These are phyloP conservation scores for Aspergillus oerlinghausenensis DNA, from an alignment of 2,329 filamentous ascomycete species.

Conservation along the genomic window DNA sequence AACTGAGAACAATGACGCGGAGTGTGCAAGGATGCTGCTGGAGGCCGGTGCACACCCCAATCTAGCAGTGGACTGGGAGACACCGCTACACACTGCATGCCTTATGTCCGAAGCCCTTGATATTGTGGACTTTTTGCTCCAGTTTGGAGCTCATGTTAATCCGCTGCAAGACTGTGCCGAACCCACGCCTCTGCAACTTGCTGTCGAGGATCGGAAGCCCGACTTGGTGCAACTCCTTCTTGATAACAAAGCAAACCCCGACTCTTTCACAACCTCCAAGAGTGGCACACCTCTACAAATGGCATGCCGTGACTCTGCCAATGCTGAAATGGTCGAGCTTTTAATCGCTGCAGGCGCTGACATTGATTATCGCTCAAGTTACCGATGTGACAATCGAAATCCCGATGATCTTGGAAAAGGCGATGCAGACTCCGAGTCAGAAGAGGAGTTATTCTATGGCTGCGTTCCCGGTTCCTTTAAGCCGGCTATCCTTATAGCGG, in stretches of 20 bases:
- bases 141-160: constrained; percentile 14
- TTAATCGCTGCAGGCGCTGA: constrained; percentile 12
- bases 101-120: constrained; percentile 1
- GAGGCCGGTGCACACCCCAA: constrained; percentile 3
- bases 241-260: constrained; percentile 7
- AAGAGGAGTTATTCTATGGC: neutral
- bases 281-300: constrained; percentile 4
- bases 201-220: neutral
- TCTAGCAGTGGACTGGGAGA: constrained; percentile 1
- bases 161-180: constrained; percentile 3
- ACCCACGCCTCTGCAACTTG: constrained; percentile 13
- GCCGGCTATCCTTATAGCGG: constrained; percentile 18
- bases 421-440: neutral
- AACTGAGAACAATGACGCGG: constrained; percentile 2
- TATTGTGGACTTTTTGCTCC: constrained; percentile 10
- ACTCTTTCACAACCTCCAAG: constrained; percentile 5
- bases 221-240: constrained; percentile 4
- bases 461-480: neutral
- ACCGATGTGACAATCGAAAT: neutral
- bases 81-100: constrained; percentile 5
- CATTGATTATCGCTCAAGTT: constrained; percentile 8
- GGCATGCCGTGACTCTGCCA: neutral
- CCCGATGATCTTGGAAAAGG: no score
- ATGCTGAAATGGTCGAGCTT: constrained; percentile 9
- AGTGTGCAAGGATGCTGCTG: constrained; percentile 10